Percentiles rank a stretch among this genome's conserved stretches.
phyloP scores from a whole-genome alignment of 1,284 basidiomycete species.

The Rhodotorula sp. region DNA sequence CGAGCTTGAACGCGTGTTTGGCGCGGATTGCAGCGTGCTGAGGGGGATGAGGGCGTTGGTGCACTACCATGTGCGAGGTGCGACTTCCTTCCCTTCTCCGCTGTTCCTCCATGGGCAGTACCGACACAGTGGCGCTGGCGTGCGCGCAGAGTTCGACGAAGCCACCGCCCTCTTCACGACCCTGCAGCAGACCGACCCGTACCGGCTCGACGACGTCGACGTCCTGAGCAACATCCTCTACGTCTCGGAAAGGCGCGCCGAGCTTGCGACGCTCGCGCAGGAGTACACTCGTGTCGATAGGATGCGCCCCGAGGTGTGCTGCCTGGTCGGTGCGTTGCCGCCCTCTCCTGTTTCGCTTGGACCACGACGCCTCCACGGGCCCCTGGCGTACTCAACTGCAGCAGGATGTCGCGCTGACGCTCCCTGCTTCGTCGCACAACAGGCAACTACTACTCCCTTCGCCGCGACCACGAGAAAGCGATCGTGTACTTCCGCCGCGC shows the following conservation, averaged over 20 bases:
- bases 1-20: conserved; percentile 77
- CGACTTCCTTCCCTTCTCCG: conserved; percentile 42
- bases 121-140: background rate
- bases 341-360: background rate
- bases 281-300: conserved; percentile 83
- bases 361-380: background rate
- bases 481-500: conserved; percentile 94
- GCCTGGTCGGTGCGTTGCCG: conserved; percentile 73
- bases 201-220: conserved; percentile 91
- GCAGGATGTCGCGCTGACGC: too few relatives aligned
- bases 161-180: conserved; percentile 81
- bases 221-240: conserved; percentile 97
- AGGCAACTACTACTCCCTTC: conserved; percentile 96
- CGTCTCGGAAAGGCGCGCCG: conserved; percentile 83
- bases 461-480: conserved; percentile 91
- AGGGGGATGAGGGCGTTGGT: conserved; percentile 81
- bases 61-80: conserved; percentile 86
- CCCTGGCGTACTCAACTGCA: too few relatives aligned
- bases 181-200: conserved; percentile 78
- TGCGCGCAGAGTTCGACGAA: conserved; percentile 71
- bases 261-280: conserved; percentile 88
- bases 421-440: background rate
- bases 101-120: background rate
- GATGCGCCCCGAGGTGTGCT: conserved; percentile 91
- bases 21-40: conserved; percentile 73